Evolutionary conservation across 495 filamentous ascomycete genomes (phyloP).

Genomic region (Penicillium roqueforti): DNA sequence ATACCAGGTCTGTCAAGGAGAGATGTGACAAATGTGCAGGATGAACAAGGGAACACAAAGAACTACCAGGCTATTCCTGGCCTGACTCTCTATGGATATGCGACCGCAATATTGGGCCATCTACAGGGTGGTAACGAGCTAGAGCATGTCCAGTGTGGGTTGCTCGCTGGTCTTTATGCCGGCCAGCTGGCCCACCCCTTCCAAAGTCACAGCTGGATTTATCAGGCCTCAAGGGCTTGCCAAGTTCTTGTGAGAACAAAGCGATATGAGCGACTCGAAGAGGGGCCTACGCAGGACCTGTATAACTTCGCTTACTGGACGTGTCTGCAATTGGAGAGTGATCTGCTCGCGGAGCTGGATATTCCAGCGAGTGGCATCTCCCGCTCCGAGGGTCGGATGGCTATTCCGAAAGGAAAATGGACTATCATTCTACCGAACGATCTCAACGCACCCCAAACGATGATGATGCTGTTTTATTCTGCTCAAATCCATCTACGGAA

Average conservation of each 20-base stretch:
- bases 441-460: constrained; percentile 28
- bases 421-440: constrained; percentile 34
- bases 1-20: constrained; percentile 10
- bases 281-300: constrained; percentile 42
- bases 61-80: constrained; percentile 91
- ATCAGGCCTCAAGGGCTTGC: constrained; percentile 68
- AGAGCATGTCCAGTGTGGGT: constrained; percentile 75
- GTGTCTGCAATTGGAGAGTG: constrained; percentile 90
- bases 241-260: constrained; percentile 69
- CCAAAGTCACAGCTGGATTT: constrained; percentile 88
- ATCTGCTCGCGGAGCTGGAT: constrained; percentile 86
- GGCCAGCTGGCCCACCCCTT: constrained; percentile 83
- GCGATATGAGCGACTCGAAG: constrained; percentile 32
- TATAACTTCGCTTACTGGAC: constrained; percentile 87
- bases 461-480: constrained; percentile 74
- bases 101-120: constrained; percentile 79
- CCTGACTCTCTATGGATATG: constrained; percentile 80
- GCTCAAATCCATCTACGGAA: constrained; percentile 84
- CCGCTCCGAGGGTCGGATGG: constrained; percentile 63
- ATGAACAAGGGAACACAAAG: constrained; percentile 29
- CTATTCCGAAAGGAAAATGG: constrained; percentile 49
- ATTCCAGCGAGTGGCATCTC: constrained; percentile 77
- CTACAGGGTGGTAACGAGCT: constrained; percentile 73
- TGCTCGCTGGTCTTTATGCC: constrained; percentile 84
- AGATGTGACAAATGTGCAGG: constrained; percentile 5